Evolutionary conservation across 2,329 filamentous ascomycete species (phyloP).

Genomic region (Diaporthe amygdali): DNA sequence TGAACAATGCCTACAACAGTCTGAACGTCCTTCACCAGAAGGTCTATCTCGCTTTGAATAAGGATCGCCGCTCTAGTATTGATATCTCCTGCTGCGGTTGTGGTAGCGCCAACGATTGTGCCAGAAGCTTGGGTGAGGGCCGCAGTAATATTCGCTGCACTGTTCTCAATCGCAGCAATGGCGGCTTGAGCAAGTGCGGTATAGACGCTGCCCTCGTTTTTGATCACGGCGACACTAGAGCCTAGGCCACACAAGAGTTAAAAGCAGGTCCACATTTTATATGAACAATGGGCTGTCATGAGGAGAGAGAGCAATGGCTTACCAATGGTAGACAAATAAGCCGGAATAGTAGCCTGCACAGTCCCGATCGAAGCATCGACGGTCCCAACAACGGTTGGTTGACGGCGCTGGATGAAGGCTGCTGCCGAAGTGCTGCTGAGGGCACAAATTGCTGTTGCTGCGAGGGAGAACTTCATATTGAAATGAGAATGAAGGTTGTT

Average conservation of each 20-base stretch:
- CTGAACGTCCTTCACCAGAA: background rate
- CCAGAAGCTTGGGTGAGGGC: background rate
- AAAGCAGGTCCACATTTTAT: no score
- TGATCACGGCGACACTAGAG: background rate
- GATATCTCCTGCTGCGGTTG: background rate
- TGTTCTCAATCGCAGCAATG: background rate
- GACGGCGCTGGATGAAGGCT: background rate
- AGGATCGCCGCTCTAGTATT: background rate
- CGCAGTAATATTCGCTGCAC: background rate
- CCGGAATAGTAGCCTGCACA: background rate
- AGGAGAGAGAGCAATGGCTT: background rate
- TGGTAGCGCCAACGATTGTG: background rate
- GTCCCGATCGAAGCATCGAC: background rate
- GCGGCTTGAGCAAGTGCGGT: background rate
- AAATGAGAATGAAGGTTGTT: background rate
- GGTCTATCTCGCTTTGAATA: background rate
- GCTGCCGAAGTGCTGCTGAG: background rate
- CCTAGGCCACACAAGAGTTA: background rate
- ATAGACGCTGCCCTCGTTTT: background rate
- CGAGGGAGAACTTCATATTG: conserved; percentile 1
- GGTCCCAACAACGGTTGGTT: background rate
- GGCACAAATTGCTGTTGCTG: background rate
- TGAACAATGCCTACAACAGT: background rate
- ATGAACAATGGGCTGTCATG: no score
- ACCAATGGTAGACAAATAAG: background rate